Base-by-base conservation (phyloP, 2,329 filamentous ascomycete species). In the Arthrobotrys pseudoclavata region DNA sequence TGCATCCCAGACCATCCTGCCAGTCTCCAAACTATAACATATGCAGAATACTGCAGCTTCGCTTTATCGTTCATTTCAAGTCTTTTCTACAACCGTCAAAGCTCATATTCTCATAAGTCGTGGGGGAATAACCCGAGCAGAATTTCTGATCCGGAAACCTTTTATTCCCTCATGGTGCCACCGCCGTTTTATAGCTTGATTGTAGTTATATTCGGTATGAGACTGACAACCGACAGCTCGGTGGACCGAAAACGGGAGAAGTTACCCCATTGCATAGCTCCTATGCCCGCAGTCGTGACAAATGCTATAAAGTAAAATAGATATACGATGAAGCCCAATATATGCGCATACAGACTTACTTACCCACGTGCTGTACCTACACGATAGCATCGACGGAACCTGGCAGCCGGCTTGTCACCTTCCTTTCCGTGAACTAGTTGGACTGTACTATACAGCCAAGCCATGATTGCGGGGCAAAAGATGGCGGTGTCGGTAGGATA, bases 381-480 rank as follows among this genome's bases (percentile, higher is more conserved):
- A 63, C 52, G 70, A 75, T 75, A 68, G 53, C 53, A 63, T 61
- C 70, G 52, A 68, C 69, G 61, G 69, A 40, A 61, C 18, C 47
- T 60, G 61, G 22, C 48, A 66, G 29, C 69, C 69, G 69, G 42
- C 48, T 52, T 72, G 22, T 42, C 69, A 74, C 40, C 69, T 61
- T 60, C 60, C 31, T 34, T 34, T 34, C 3, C 31, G 12, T 42
- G 37, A 42, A 5, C 37, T 42, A n/a, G 37, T 42, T 12, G 37
- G 12, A 34, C 31, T 34, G 31, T 40, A 31, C 7, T 7, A 31
- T 31, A 26, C 52, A 18, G 29, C 52, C 70, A 60, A 70, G 55
- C 67, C 63, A 47, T 29, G 34, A 75, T 63, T 69, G 70, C 70
- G 70, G 70, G 70, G 70, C 55, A 69, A 26, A 62, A 37, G 31